Evolutionary conservation across 495 filamentous ascomycete genomes (phyloP).

Genomic region (Neurospora cerealis): DNA sequence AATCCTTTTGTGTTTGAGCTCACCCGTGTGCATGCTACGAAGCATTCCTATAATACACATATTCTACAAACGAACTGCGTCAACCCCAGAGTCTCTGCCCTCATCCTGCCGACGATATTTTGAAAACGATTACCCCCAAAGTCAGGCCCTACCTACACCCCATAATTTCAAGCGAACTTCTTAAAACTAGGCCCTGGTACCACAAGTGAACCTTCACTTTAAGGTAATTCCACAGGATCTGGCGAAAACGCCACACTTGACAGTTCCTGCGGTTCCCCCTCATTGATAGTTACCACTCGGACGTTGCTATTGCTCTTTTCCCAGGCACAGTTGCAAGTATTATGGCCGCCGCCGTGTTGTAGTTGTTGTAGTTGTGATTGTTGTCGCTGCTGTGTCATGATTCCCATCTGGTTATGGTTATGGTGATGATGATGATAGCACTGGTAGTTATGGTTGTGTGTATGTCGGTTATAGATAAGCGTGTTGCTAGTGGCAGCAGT

Average conservation of each 20-base stretch:
- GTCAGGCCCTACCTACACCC: not conserved
- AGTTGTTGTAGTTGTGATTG: not conserved
- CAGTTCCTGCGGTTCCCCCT: not conserved
- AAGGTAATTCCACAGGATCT: slow-evolving; percentile 1
- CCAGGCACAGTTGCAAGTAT: not conserved
- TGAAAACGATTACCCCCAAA: not conserved
- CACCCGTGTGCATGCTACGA: not conserved
- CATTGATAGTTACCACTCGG: not conserved
- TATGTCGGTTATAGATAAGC: not conserved
- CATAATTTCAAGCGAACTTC: not conserved
- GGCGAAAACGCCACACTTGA: slow-evolving; percentile 1
- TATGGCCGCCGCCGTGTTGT: not conserved
- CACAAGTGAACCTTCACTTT: not conserved
- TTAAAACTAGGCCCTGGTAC: not conserved
- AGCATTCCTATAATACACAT: not conserved
- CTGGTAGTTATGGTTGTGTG: not conserved
- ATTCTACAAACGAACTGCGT: not conserved
- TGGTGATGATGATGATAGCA: not conserved
- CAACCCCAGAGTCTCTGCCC: not conserved
- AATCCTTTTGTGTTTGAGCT: not conserved
- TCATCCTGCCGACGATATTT: not conserved
- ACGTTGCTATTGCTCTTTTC: not conserved
- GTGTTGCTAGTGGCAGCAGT: not conserved
- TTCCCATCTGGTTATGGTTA: not conserved
- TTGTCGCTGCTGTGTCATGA: not conserved